phyloP scores from a whole-genome alignment of 1,284 basidiomycete species.

The Trichosporon asahii region DNA sequence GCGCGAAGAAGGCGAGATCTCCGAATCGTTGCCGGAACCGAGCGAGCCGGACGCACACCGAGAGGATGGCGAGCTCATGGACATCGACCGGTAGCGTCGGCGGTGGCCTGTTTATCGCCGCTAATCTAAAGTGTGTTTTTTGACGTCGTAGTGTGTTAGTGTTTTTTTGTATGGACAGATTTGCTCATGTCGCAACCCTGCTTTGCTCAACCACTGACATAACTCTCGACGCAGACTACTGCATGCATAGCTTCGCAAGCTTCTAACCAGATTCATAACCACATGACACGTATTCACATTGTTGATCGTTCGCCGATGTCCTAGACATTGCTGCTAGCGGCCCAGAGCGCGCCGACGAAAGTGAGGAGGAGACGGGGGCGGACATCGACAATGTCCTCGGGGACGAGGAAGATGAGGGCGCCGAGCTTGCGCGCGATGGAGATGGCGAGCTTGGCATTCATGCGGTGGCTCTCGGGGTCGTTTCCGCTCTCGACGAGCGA shows the following conservation, averaged over 20 bases:
- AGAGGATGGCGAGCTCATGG: constrained; percentile 3
- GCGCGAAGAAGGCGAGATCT: constrained; percentile 6
- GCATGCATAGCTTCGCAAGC: too few species aligned
- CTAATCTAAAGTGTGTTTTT: not conserved
- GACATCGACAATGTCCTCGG: constrained; percentile 87
- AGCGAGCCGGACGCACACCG: not conserved
- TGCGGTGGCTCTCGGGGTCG: constrained; percentile 73
- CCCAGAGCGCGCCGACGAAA: constrained; percentile 56
- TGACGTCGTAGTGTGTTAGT: not conserved
- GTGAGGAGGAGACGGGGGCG: constrained; percentile 68
- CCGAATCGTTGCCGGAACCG: not conserved
- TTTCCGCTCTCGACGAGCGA: constrained; percentile 61
- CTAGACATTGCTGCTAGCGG: constrained; percentile 24
- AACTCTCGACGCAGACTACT: too few species aligned
- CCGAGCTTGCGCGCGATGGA: constrained; percentile 97
- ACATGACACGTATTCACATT: not conserved
- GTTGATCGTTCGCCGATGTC: not conserved
- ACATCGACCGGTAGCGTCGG: constrained; percentile 3
- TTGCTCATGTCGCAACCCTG: not conserved
- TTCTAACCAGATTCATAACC: constrained; percentile 5
- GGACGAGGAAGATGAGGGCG: constrained; percentile 93
- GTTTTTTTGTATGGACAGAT: not conserved
- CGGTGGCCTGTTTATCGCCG: not conserved
- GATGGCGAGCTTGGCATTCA: constrained; percentile 95
- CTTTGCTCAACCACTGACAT: too few species aligned